Evolutionary conservation across 1,139 yeast genomes (phyloP), one percentile per base, ranked within the genome.

Genomic region (Diutina pseudorugosa): DNA sequence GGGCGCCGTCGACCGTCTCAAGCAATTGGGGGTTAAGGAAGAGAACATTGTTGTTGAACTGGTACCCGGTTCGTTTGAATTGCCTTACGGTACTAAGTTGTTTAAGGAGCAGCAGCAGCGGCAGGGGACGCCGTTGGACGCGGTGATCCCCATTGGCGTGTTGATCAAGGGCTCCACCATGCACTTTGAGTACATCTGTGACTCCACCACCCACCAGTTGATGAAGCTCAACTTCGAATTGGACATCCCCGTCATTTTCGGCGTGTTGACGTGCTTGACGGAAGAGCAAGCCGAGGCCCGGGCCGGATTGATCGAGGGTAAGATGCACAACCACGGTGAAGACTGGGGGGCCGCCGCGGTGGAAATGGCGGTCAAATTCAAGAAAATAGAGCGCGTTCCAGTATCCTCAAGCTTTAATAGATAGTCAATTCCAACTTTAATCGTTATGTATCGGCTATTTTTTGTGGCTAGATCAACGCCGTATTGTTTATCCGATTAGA

Each of bases 331-430:
- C 72, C 98, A 93, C 65, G 98, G 98, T 57, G 89, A 80, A 63
- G 98, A 93, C 68, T 93, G 98, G 98, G 98, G 95, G 61, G 93
- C 95, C 49, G 97, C 97, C 55, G 98, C 98, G n/a, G 96, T 93
- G 42, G 98, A 93, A 72, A 91, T 90, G 98, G 83, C 84, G 11
- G 58, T 73, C 47, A 86, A 85, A 58, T 74, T 72, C 53, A 53
- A 47, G 11, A 23, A 41, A 20, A 11, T 16, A 19, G n/a, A 41
- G 5, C 11, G 3, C 14, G 6, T 41, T 14, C 19, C 21, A 8
- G 14, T 12, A 4, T 9, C 14, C 36, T 8, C 11, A 30, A 23
- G 7, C 25, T n/a, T n/a, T 7, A 23, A 23, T 30, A 30, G n/a
- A 30, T 4, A 9, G 3, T 30, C n/a, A 30, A 9, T 11, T 11